Conservation (phyloP, 108 stramenopile species). For the Ochromonas danica region DNA sequence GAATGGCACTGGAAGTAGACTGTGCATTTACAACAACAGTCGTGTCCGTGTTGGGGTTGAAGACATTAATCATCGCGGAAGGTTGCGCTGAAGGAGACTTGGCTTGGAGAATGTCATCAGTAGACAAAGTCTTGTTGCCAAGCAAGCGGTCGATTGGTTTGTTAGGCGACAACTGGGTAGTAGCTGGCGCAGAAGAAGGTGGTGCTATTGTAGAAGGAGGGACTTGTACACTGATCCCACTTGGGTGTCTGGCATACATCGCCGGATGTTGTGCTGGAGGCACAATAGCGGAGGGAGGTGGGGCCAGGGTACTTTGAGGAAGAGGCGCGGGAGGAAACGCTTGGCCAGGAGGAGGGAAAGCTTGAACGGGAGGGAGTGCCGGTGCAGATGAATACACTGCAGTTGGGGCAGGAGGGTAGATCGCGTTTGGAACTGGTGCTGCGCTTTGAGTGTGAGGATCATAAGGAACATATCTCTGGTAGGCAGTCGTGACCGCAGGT, state of each 20-base stretch:
- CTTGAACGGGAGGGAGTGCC: background rate
- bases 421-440: constrained; percentile 4
- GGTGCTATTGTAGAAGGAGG: background rate
- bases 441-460: background rate
- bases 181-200: background rate
- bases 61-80: background rate
- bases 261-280: too few species aligned
- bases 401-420: background rate
- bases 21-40: background rate
- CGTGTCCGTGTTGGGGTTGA: background rate
- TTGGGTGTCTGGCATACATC: too few species aligned
- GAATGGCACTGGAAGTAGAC: background rate
- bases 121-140: background rate
- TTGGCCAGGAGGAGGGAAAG: background rate
- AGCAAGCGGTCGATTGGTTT: too few species aligned
- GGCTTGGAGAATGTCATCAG: too few species aligned
- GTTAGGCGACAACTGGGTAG: background rate
- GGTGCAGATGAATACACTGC: background rate
- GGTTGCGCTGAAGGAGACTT: background rate
- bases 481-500: background rate
- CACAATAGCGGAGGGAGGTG: background rate
- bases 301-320: background rate
- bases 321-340: background rate
- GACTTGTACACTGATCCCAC: background rate
- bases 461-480: constrained; percentile 1